A percentile compares a stretch with the other conserved stretches of the same genome.
phyloP scores from a whole-genome alignment of 371 early-diverging fungal species.

The Saksenaea oblongispora region DNA sequence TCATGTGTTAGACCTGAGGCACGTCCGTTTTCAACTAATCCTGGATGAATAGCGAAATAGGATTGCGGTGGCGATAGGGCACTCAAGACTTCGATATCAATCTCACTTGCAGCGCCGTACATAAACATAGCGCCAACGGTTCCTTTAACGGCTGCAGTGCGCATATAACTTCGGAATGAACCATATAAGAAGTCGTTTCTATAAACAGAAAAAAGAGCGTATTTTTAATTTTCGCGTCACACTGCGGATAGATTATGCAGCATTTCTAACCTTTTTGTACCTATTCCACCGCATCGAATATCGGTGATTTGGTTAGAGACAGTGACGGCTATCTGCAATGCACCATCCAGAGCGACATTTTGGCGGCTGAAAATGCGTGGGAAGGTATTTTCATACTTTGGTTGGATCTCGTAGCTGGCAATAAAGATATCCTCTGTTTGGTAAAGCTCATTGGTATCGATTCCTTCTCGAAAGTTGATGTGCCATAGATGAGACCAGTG shows the following conservation, averaged over 20 bases:
- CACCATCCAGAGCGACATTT: constrained; percentile 16
- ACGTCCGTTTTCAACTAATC: constrained; percentile 21
- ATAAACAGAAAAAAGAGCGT: neutral
- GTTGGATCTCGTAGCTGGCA: constrained; percentile 21
- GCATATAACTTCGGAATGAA: constrained; percentile 24
- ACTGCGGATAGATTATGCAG: neutral
- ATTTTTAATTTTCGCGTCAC: neutral
- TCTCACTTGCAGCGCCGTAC: constrained; percentile 22
- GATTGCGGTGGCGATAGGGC: constrained; percentile 24
- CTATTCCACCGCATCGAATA: constrained; percentile 21
- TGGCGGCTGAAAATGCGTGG: constrained; percentile 14
- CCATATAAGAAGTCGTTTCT: constrained; percentile 28
- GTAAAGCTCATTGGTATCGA: neutral
- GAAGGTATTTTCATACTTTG: constrained; percentile 17
- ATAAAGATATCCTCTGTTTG: constrained; percentile 13
- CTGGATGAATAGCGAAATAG: constrained; percentile 39
- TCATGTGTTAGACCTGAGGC: constrained; percentile 27
- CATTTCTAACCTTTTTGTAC: constrained; percentile 15
- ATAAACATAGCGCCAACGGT: constrained; percentile 33
- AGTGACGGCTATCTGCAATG: constrained; percentile 18
- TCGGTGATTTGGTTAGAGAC: neutral
- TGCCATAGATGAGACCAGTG: constrained; percentile 31
- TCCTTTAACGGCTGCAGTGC: constrained; percentile 22
- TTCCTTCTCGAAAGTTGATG: constrained; percentile 14
- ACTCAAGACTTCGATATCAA: constrained; percentile 33